These are phyloP conservation scores for Colletotrichum karsti DNA, from an alignment of 2,329 filamentous ascomycete species.

Conservation along the genomic window DNA sequence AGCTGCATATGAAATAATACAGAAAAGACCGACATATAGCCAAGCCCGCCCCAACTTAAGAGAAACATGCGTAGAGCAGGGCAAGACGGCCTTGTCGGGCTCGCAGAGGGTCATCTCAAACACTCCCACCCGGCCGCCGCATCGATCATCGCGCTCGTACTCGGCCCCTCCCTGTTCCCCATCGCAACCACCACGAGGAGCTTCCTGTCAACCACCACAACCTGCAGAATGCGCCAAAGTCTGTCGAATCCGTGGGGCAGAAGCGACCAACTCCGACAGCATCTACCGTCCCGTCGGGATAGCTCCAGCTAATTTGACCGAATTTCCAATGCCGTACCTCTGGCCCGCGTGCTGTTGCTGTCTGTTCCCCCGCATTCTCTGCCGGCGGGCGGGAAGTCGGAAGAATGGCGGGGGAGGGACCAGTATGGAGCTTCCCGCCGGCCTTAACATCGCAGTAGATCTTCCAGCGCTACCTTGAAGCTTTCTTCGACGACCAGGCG, in stretches of 20 bases:
- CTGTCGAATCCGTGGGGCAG: neutral
- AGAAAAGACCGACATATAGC: neutral
- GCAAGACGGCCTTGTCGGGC: neutral
- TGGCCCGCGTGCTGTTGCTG: neutral
- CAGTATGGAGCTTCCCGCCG: neutral
- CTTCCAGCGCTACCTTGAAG: neutral
- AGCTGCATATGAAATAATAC: neutral
- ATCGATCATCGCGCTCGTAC: neutral
- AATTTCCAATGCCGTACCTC: neutral
- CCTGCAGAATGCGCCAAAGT: neutral
- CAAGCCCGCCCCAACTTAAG: neutral
- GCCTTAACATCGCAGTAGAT: neutral
- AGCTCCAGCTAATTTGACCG: neutral
- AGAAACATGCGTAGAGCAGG: neutral
- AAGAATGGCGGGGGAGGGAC: conserved; percentile 12
- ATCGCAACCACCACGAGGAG: neutral
- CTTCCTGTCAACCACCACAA: no score
- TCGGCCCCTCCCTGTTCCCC: conserved; percentile 22
- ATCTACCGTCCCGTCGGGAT: neutral
- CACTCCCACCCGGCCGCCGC: conserved; percentile 6
- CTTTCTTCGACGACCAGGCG: neutral
- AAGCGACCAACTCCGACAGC: neutral
- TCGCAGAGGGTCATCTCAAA: conserved; percentile 18
- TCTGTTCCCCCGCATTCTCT: conserved; percentile 5
- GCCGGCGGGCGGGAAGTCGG: conserved; percentile 6